A percentile compares a stretch with the other conserved stretches of the same genome.
These are phyloP conservation scores for Suhomyces bribrorum DNA, from an alignment of 1,139 yeast species.

Conservation along the genomic window DNA sequence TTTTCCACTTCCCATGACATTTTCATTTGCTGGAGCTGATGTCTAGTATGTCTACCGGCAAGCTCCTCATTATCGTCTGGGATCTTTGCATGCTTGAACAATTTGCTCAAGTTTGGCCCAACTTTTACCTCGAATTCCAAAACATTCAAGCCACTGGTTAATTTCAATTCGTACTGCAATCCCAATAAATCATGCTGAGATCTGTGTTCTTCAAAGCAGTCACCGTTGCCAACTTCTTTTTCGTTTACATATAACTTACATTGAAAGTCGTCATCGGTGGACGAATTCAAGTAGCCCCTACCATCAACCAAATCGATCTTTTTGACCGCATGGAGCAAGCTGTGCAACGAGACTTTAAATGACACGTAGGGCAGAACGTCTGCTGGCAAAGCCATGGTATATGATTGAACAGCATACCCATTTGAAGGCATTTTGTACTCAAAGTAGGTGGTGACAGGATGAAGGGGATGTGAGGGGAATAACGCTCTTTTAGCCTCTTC, in stretches of 20 bases:
- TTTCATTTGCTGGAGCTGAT: conserved; percentile 48
- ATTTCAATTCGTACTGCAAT: conserved; percentile 50
- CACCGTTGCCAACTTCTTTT: conserved; percentile 44
- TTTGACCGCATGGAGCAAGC: conserved; percentile 36
- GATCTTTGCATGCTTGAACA: conserved; percentile 29
- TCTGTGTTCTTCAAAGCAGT: conserved; percentile 38
- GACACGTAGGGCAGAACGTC: conserved; percentile 47
- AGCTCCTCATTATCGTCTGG: conserved; percentile 28
- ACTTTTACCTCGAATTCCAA: conserved; percentile 50
- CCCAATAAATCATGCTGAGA: conserved; percentile 24
- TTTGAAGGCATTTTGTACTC: conserved; percentile 50
- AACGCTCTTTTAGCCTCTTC: conserved; percentile 33
- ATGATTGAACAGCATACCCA: conserved; percentile 46
- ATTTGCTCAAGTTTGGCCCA: conserved; percentile 39
- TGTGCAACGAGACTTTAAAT: conserved; percentile 46
- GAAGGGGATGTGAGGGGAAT: conserved; percentile 35
- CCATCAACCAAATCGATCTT: conserved; percentile 36
- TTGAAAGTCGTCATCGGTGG: conserved; percentile 42
- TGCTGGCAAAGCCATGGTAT: conserved; percentile 45
- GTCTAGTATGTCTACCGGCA: conserved; percentile 48
- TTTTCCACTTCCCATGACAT: conserved; percentile 52
- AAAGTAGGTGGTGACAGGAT: conserved; percentile 28
- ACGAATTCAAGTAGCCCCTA: conserved; percentile 24
- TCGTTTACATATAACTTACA: conserved; percentile 50
- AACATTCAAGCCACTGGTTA: conserved; percentile 50